phyloP scores from a whole-genome alignment of 1,139 yeast genomes.

The Magnusiomyces tetraspermus region DNA sequence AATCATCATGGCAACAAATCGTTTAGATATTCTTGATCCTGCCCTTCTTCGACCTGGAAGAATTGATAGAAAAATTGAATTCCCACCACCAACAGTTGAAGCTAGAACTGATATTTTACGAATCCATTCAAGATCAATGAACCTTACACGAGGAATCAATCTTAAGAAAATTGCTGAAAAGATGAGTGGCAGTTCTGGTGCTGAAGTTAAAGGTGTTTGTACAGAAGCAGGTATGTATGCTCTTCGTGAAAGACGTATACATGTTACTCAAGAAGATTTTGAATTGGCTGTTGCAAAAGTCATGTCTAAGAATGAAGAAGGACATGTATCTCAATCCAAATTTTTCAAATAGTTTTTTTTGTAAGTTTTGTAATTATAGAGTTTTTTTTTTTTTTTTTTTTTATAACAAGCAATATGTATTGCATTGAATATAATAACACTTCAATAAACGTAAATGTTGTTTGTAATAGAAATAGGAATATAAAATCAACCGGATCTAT shows the following conservation, averaged over 20 bases:
- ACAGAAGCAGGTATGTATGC: constrained; percentile 99
- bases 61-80: constrained; percentile 94
- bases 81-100: constrained; percentile 94
- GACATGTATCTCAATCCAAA: constrained; percentile 87
- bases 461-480: too few species aligned
- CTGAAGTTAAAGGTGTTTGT: constrained; percentile 97
- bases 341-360: constrained; percentile 79
- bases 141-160: constrained; percentile 91
- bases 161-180: constrained; percentile 90
- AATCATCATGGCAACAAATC: constrained; percentile 96
- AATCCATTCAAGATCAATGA: constrained; percentile 94
- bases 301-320: constrained; percentile 91
- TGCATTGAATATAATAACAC: too few species aligned
- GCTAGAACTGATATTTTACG: constrained; percentile 92
- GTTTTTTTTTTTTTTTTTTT: too few species aligned
- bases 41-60: constrained; percentile 96
- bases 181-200: constrained; percentile 98
- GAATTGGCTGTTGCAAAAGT: constrained; percentile 97
- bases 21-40: constrained; percentile 92
- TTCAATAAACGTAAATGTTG: too few species aligned
- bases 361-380: too few species aligned
- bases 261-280: constrained; percentile 95
- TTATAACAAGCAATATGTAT: too few species aligned
- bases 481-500: too few species aligned
- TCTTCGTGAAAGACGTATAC: constrained; percentile 91